Evolutionary conservation across 331 rosid species (phyloP).

Genomic region (Dryas integrifolia): DNA sequence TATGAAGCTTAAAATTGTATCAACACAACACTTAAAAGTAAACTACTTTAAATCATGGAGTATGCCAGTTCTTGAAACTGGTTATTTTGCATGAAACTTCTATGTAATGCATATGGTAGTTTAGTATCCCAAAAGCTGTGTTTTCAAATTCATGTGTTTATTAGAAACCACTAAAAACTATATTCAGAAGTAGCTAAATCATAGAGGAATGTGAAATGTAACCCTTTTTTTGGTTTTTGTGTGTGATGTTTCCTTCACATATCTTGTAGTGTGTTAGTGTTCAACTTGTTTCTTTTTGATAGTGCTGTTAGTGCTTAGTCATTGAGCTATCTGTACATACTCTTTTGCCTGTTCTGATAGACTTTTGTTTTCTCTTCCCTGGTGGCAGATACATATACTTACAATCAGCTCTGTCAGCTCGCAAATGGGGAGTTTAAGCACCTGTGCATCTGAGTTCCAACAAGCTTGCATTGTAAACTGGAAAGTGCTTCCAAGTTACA

Average conservation of each 20-base stretch:
- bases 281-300: not conserved
- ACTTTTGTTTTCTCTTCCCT: not conserved
- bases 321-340: not conserved
- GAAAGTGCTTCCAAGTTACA: not conserved
- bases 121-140: not conserved
- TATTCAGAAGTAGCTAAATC: not conserved
- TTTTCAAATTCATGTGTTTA: not conserved
- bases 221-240: not conserved
- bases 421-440: constrained; percentile 77
- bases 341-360: constrained; percentile 4
- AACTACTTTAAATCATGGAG: not conserved
- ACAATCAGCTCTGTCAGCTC: constrained; percentile 80
- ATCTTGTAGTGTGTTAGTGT: not conserved
- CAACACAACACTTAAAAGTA: not conserved
- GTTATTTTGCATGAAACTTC: not conserved
- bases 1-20: not conserved
- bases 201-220: not conserved
- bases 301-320: not conserved
- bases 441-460: constrained; percentile 36
- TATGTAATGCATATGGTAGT: not conserved
- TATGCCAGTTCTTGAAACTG: not conserved
- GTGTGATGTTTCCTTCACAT: not conserved
- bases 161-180: not conserved
- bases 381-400: constrained; percentile 50
- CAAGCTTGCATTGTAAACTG: not conserved